A percentile compares a stretch with the other conserved stretches of the same genome.
These are phyloP conservation scores for Fusarium agapanthi DNA, from an alignment of 2,329 filamentous ascomycete species.

Conservation along the genomic window DNA sequence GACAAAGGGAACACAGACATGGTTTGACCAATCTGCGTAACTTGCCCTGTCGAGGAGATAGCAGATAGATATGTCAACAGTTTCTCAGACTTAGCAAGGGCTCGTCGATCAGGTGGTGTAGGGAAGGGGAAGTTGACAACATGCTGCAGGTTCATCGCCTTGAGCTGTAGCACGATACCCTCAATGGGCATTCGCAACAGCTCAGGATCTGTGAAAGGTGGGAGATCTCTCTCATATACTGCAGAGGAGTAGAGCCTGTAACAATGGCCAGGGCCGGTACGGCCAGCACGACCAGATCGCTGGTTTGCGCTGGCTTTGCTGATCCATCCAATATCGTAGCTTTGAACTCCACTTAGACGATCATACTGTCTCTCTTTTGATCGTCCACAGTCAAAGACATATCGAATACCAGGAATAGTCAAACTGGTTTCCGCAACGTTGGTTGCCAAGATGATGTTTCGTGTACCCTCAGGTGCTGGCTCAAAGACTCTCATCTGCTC, in stretches of 20 bases:
- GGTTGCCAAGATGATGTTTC: constrained; percentile 89
- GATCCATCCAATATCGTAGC: constrained; percentile 94
- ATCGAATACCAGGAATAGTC: constrained; percentile 93
- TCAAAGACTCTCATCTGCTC: constrained; percentile 94
- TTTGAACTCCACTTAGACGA: constrained; percentile 88
- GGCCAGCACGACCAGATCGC: constrained; percentile 89
- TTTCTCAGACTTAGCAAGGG: constrained; percentile 84
- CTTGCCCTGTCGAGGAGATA: constrained; percentile 73
- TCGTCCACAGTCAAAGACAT: constrained; percentile 94
- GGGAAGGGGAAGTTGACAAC: constrained; percentile 97
- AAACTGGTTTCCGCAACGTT: constrained; percentile 98
- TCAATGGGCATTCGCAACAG: constrained; percentile 92
- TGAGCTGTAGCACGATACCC: constrained; percentile 90
- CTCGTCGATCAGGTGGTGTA: constrained; percentile 81
- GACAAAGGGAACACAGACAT: constrained; percentile 91
- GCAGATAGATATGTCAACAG: constrained; percentile 87
- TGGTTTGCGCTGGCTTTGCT: constrained; percentile 96
- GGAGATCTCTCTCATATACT: constrained; percentile 89
- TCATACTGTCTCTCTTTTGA: constrained; percentile 94
- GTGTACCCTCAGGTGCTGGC: constrained; percentile 79
- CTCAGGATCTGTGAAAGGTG: constrained; percentile 86
- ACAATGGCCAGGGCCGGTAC: constrained; percentile 95
- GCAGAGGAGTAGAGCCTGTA: constrained; percentile 95
- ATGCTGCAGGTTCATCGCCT: constrained; percentile 90
- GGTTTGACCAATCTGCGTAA: constrained; percentile 81